Evolutionary conservation across 2,329 filamentous ascomycete genomes (phyloP), one percentile per base, ranked within the genome.

Genomic region (Penicillium sp.): DNA sequence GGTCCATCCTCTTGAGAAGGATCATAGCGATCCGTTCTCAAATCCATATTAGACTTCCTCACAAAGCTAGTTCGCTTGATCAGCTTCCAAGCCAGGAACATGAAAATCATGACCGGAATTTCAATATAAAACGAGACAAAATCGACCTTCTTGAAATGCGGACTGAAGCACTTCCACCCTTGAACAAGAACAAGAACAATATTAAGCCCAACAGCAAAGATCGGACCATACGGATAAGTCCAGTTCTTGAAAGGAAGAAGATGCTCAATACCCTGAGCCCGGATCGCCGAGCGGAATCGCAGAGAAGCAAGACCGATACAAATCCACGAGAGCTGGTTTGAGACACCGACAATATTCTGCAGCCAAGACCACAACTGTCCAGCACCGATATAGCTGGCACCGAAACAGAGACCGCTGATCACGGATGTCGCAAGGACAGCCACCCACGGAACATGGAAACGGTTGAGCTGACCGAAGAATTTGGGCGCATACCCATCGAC

Each of bases 41-140:
- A 64, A 70, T 84, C 82, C 79, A 83, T 83, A 51, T 79, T 77
- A 23, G 72, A 70, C 41, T 76, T 64, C 13, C 66, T 67, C 23
- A 82, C 79, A 53, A 81, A 75, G 57, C 68, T 76, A 9, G 81
- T 82, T 39, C 71, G 62, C 65, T 75, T 79, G 62, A 83, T 71
- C 15, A 79, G 29, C 67, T 86, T 86, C 85, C 85, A 88, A 0
- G 67, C 77, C 8, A 84, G 36, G 62, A 79, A 82, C 72, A 85
- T 81, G 15, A 82, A 68, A 17, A 83, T 61, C 79, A 88, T 85
- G 57, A 88, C 64, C 0, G 85, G 83, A 25, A 88, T 70, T 71
- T 88, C 84, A 38, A 89, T 79, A 65, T 89, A 88, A 61, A 79
- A 85, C 58, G 83, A 86, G 47, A 89, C 83, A 65, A 89, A 88